Base-by-base conservation (phyloP, 2,329 filamentous ascomycete species). In the Ampelomyces quisqualis region DNA sequence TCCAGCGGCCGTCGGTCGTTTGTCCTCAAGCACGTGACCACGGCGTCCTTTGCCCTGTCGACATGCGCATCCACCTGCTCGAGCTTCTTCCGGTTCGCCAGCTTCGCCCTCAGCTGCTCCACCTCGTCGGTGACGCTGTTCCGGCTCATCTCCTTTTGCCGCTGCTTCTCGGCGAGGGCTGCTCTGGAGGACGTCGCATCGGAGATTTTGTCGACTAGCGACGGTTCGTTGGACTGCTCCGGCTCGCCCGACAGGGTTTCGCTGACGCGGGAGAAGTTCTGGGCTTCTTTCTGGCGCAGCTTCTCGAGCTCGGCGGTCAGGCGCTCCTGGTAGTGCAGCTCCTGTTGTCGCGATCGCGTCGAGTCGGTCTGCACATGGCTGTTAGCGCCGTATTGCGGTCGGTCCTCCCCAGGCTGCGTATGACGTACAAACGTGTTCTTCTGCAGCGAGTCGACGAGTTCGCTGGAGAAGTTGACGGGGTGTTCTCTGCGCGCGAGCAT, bases 1-100 rank as follows among this genome's bases (percentile, higher is more conserved):
- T 96, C 88, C 65, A 96, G 75, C 66, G 91, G 90, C 68, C 89
- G 80, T 51, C 89, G 78, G 71, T 96, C 90, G 69, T 96, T 85
- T 62, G 85, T 78, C 48, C 86, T 77, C 75, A 97, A 75, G 68
- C 91, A 97, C 58, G 80, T 78, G 49, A 93, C 81, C 40, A 96
- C 82, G 45, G 84, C 81, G 55, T 80, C 76, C 69, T 89, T 85
- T 14, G 90, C 88, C 65, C 76, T 78, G 70, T 88, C 83, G 34
- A 95, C 82, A 35, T 73, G 73, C 49, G 84, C 81, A 55, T 90
- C 88, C 53, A 89, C 67, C 53, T 84, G 75, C 40, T 77, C 73
- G 45, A 82, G 57, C 65, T 77, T 77, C 61, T 84, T 80, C 52
- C 80, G 68, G 38, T 71, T 55, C 35, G 73, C 71, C 14, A 77